Percentiles rank a stretch among this genome's conserved stretches.
These are phyloP conservation scores for Gentiana macrophylla DNA, from an alignment of 257 asterid species.

Conservation along the genomic window DNA sequence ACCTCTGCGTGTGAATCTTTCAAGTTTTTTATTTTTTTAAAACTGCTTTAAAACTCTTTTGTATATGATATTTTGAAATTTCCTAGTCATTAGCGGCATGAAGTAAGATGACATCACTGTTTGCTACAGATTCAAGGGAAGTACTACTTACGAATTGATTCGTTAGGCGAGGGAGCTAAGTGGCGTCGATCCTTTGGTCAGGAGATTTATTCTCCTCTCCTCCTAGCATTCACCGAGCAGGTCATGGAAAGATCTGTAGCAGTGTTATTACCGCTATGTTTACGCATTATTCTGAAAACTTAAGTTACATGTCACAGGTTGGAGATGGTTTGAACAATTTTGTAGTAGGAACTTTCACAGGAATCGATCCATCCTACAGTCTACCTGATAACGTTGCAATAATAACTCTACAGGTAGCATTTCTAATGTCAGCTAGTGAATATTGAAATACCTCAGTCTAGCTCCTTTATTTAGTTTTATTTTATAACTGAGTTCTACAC, in stretches of 20 bases:
- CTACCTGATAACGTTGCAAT: slow-evolving; percentile 79
- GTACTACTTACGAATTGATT: slow-evolving; percentile 67
- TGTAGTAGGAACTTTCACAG: slow-evolving; percentile 51
- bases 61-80: too few species aligned
- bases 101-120: too few species aligned
- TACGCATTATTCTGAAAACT: slow-evolving; percentile 6
- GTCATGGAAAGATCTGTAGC: slow-evolving; percentile 21
- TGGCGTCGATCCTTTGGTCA: slow-evolving; percentile 97
- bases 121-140: slow-evolving; percentile 67
- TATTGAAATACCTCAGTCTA: neutral
- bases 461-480: neutral
- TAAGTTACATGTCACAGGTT: slow-evolving; percentile 34
- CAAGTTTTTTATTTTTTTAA: too few species aligned
- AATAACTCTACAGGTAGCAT: slow-evolving; percentile 76
- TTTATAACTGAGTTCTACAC: neutral
- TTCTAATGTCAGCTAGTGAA: neutral
- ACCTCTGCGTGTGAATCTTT: too few species aligned
- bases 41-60: too few species aligned
- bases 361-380: slow-evolving; percentile 75
- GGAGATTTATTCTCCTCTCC: slow-evolving; percentile 90
- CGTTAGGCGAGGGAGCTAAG: slow-evolving; percentile 80
- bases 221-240: slow-evolving; percentile 80
- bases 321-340: slow-evolving; percentile 38
- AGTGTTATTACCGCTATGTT: neutral
- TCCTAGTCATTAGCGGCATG: too few species aligned